These are phyloP conservation scores for Arachis monticola DNA, from an alignment of 331 rosid species.

Conservation along the genomic window DNA sequence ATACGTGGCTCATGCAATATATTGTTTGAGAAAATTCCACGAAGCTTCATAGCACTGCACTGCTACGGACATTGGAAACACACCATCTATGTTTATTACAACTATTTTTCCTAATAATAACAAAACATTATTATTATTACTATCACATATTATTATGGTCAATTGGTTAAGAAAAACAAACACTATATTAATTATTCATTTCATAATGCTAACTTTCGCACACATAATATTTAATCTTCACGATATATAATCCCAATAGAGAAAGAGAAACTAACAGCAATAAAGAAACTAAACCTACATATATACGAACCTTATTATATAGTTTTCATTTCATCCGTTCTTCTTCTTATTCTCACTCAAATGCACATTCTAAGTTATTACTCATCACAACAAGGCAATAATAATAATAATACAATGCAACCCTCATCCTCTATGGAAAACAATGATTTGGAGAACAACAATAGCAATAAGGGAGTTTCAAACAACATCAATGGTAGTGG, in stretches of 20 bases:
- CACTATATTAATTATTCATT: not conserved
- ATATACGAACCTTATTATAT: too few relatives aligned
- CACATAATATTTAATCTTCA: conserved; percentile 9
- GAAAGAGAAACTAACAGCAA: not conserved
- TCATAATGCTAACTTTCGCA: conserved; percentile 3
- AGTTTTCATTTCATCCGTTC: not conserved
- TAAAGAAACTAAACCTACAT: too few relatives aligned
- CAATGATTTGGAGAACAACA: conserved; percentile 42
- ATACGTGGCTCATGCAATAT: conserved; percentile 39
- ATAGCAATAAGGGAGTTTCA: not conserved
- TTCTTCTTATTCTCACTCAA: not conserved
- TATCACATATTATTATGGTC: not conserved
- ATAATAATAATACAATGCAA: conserved; percentile 30
- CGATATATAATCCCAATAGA: not conserved
- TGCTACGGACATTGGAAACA: conserved; percentile 32
- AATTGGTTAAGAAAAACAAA: not conserved
- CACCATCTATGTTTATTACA: conserved; percentile 6
- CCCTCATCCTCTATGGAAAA: conserved; percentile 23
- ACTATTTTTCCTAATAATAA: conserved; percentile 5
- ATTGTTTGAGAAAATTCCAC: conserved; percentile 34
- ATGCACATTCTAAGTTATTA: conserved; percentile 7
- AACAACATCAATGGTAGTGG: not conserved
- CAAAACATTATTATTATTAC: not conserved
- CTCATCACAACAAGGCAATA: conserved; percentile 18
- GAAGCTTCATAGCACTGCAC: conserved; percentile 41